Conservation (phyloP, 208 protist genomes). For the Acanthamoeba triangularis region DNA sequence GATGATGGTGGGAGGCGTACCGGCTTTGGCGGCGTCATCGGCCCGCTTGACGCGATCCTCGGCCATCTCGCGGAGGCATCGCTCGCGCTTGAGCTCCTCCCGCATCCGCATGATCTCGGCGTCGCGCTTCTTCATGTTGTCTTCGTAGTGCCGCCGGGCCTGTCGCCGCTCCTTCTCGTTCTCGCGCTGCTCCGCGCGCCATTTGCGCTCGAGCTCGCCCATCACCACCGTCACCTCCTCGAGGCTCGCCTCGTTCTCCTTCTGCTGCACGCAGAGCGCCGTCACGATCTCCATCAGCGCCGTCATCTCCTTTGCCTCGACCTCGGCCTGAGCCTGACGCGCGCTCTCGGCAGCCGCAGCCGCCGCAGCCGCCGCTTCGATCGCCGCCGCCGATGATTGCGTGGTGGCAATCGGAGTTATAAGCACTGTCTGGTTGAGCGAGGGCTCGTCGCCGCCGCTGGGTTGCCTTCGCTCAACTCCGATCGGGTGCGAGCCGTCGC, state of each 20-base stretch:
- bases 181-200: slow-evolving; percentile 31
- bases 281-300: slow-evolving; percentile 48
- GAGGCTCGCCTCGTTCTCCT: slow-evolving; percentile 31
- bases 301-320: neutral
- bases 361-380: neutral
- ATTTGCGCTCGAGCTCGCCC: slow-evolving; percentile 35
- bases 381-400: neutral
- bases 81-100: slow-evolving; percentile 41
- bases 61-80: slow-evolving; percentile 61
- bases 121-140: slow-evolving; percentile 44
- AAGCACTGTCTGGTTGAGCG: neutral
- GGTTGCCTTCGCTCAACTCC: neutral
- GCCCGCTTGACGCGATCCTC: slow-evolving; percentile 12
- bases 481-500: neutral
- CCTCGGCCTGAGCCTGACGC: neutral
- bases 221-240: slow-evolving; percentile 39
- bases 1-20: neutral
- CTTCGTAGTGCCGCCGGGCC: slow-evolving; percentile 23
- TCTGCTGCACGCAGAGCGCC: slow-evolving; percentile 43
- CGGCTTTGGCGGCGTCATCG: neutral
- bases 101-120: slow-evolving; percentile 38
- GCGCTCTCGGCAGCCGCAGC: neutral
- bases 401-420: neutral
- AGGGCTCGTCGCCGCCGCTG: neutral
- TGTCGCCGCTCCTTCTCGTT: slow-evolving; percentile 27